These are phyloP conservation scores for Periconia digitata DNA, from an alignment of 2,329 filamentous ascomycete genomes.

Conservation along the genomic window DNA sequence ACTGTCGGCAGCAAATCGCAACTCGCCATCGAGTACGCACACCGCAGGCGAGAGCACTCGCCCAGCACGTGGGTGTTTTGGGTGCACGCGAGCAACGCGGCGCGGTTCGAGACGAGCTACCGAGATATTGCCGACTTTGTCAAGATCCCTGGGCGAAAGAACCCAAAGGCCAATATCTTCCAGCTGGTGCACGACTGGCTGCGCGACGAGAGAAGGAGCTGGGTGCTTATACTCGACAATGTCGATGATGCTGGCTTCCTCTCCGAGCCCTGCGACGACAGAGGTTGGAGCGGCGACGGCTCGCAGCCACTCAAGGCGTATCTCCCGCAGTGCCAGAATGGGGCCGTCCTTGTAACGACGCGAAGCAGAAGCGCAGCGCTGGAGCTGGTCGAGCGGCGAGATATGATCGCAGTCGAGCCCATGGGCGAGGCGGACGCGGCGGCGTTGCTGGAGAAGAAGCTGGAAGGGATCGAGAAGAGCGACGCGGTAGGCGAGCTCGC, in stretches of 20 bases:
- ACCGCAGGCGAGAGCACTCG: conserved; percentile 4
- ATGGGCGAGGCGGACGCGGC: conserved; percentile 12
- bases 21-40: conserved; percentile 11
- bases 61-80: conserved; percentile 12
- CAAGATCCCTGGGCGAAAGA: conserved; percentile 9
- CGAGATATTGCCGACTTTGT: conserved; percentile 11
- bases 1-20: conserved; percentile 9
- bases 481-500: conserved; percentile 9
- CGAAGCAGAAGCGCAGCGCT: conserved; percentile 9
- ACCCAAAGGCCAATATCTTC: conserved; percentile 13
- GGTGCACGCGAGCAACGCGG: conserved; percentile 12
- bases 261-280: not conserved
- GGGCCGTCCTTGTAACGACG: conserved; percentile 14
- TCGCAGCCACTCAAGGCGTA: conserved; percentile 4
- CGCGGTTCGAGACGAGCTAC: conserved; percentile 14
- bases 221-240: conserved; percentile 18
- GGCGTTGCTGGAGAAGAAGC: conserved; percentile 10
- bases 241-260: conserved; percentile 2
- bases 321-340: conserved; percentile 10
- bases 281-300: not conserved
- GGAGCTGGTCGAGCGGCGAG: conserved; percentile 9
- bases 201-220: conserved; percentile 10
- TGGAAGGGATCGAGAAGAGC: not conserved
- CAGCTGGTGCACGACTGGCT: conserved; percentile 15
- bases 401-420: conserved; percentile 9